Percentiles rank a stretch among this genome's conserved stretches.
phyloP scores from a whole-genome alignment of 2,329 filamentous ascomycete genomes.

The Lithohypha guttulata region DNA sequence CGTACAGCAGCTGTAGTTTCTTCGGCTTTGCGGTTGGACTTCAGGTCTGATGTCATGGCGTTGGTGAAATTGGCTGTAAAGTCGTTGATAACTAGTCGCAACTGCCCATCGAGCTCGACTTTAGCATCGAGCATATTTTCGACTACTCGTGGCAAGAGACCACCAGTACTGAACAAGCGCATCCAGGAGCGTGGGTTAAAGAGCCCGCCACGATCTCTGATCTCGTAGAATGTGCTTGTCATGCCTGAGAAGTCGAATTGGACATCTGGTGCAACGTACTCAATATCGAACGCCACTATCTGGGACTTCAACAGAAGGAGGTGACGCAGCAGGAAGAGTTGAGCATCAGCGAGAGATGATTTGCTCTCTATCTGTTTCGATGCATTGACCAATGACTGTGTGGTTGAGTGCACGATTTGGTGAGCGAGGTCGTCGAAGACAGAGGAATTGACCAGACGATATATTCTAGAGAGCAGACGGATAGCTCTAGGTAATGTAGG shows the following conservation, averaged over 20 bases:
- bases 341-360: conserved; percentile 53
- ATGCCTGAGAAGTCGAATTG: conserved; percentile 57
- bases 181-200: conserved; percentile 56
- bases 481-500: conserved; percentile 57
- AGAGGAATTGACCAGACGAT: conserved; percentile 57
- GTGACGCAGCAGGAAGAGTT: conserved; percentile 91
- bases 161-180: conserved; percentile 44
- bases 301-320: conserved; percentile 91
- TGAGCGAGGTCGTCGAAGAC: conserved; percentile 64
- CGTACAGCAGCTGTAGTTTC: conserved; percentile 40
- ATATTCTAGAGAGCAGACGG: conserved; percentile 58
- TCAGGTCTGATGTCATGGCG: conserved; percentile 43
- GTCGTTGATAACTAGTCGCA: conserved; percentile 54
- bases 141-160: conserved; percentile 52
- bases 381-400: conserved; percentile 67
- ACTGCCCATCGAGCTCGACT: conserved; percentile 52
- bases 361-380: conserved; percentile 53
- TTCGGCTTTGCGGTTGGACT: conserved; percentile 29
- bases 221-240: conserved; percentile 56
- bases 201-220: conserved; percentile 52
- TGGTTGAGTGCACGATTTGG: conserved; percentile 83
- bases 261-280: conserved; percentile 55
- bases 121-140: conserved; percentile 64
- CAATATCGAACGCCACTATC: conserved; percentile 91
- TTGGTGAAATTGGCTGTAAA: conserved; percentile 50